Evolutionary conservation across 306 rosid genomes (phyloP).

Genomic region (Quercus berberidifolia): DNA sequence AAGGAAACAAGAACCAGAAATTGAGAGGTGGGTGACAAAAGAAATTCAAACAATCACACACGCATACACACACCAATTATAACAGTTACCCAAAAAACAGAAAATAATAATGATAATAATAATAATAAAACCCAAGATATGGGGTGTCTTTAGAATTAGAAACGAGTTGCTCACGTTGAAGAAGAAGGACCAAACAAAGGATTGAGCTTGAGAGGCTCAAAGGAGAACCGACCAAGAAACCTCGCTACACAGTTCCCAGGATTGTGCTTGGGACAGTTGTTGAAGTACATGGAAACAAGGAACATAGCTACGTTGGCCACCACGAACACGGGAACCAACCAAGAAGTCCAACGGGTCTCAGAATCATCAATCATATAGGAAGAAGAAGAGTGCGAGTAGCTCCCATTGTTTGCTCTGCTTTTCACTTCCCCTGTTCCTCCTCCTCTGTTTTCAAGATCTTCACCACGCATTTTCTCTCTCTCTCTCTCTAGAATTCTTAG

Average conservation of each 20-base stretch:
- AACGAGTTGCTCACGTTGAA: constrained; percentile 40
- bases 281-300: constrained; percentile 59
- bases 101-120: background rate
- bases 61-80: background rate
- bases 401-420: constrained; percentile 17
- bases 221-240: constrained; percentile 67
- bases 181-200: constrained; percentile 90
- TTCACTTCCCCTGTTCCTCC: constrained; percentile 16
- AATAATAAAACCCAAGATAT: background rate
- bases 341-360: constrained; percentile 67
- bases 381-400: constrained; percentile 25
- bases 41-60: background rate
- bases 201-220: constrained; percentile 68
- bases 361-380: constrained; percentile 33
- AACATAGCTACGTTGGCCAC: constrained; percentile 58
- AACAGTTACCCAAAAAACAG: too few species aligned
- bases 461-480: constrained; percentile 34
- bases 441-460: constrained; percentile 63
- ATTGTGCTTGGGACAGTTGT: constrained; percentile 63
- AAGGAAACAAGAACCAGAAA: background rate
- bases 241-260: constrained; percentile 52
- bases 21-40: background rate
- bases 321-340: constrained; percentile 78
- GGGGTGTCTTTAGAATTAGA: background rate
- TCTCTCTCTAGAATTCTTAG: background rate